phyloP scores from a whole-genome alignment of 257 asterid genomes.

The Solanum appendiculatum region DNA sequence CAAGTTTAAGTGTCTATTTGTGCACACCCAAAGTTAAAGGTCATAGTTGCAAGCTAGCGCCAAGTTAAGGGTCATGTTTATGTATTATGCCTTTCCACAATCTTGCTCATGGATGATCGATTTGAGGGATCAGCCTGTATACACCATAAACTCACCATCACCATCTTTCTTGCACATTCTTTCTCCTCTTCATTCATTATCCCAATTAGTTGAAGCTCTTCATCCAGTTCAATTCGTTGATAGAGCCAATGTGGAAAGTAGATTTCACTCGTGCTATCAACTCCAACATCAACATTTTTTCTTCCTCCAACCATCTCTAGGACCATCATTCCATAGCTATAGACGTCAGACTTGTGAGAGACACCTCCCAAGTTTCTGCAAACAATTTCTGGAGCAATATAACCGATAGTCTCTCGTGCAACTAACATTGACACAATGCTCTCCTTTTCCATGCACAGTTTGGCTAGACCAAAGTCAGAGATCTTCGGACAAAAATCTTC shows the following conservation, averaged over 20 bases:
- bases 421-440: neutral
- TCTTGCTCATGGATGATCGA: constrained; percentile 20
- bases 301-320: constrained; percentile 3
- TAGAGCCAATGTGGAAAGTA: constrained; percentile 23
- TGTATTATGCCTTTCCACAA: no score
- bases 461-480: neutral
- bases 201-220: neutral
- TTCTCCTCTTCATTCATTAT: constrained; percentile 6
- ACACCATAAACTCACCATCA: constrained; percentile 36
- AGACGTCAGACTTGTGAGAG: no score
- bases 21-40: no score
- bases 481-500: constrained; percentile 17
- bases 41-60: no score
- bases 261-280: neutral
- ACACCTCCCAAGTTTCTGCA: neutral
- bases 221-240: neutral
- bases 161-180: constrained; percentile 8
- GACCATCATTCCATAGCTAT: neutral
- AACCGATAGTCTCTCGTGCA: neutral
- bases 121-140: constrained; percentile 22
- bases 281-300: neutral
- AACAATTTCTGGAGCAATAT: neutral
- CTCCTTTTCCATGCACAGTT: neutral
- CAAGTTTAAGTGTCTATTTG: no score
- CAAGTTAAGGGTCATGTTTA: no score